These are phyloP conservation scores for Colletotrichum musicola DNA, from an alignment of 2,329 filamentous ascomycete genomes.

Conservation along the genomic window DNA sequence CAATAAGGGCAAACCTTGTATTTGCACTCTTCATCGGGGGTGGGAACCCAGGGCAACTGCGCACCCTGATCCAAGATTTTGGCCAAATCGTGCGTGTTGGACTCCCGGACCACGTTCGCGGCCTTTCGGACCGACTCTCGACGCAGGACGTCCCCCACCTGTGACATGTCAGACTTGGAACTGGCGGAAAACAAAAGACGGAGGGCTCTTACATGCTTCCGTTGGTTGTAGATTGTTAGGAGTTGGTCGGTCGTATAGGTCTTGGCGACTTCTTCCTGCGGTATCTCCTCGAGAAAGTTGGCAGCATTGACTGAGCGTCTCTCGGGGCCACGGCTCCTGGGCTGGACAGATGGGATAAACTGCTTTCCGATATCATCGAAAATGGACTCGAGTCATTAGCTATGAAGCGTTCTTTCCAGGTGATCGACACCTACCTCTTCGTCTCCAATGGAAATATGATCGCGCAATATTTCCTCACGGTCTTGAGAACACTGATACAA, in stretches of 20 bases:
- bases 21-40: constrained; percentile 58
- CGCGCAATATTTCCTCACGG: constrained; percentile 53
- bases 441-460: constrained; percentile 49
- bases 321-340: constrained; percentile 55
- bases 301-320: constrained; percentile 55
- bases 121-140: constrained; percentile 27
- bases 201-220: constrained; percentile 56
- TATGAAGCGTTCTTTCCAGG: constrained; percentile 31
- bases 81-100: constrained; percentile 9
- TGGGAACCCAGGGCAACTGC: constrained; percentile 54
- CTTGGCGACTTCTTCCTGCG: constrained; percentile 51
- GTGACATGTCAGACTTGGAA: neutral
- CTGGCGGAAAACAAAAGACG: neutral
- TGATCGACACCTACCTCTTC: constrained; percentile 41
- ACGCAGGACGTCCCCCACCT: constrained; percentile 33
- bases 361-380: constrained; percentile 52
- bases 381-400: constrained; percentile 42
- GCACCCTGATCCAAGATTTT: constrained; percentile 10
- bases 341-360: constrained; percentile 49
- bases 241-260: constrained; percentile 63
- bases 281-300: constrained; percentile 60
- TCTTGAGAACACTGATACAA: constrained; percentile 81
- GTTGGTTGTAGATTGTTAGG: constrained; percentile 61
- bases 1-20: constrained; percentile 65
- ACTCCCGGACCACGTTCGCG: neutral